A percentile compares a stretch with the other conserved stretches of the same genome.
phyloP scores from a whole-genome alignment of 345 rosid genomes.

The Syzygium grande region DNA sequence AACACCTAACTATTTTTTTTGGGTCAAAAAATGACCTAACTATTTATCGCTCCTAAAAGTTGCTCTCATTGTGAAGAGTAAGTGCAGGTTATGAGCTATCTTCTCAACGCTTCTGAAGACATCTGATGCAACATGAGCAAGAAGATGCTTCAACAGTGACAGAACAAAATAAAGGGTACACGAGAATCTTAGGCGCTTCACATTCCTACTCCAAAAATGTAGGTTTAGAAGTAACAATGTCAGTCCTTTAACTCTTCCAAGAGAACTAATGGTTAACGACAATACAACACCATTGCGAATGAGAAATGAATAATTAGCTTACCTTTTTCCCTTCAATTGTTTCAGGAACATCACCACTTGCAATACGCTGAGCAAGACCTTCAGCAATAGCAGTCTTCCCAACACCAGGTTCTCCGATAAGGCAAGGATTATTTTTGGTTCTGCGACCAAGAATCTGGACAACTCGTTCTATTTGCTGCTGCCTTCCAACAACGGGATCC shows the following conservation, averaged over 20 bases:
- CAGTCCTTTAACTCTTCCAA: neutral
- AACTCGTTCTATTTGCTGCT: conserved; percentile 90
- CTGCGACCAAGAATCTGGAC: conserved; percentile 94
- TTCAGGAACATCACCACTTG: conserved; percentile 94
- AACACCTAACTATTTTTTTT: neutral
- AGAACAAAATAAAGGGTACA: neutral
- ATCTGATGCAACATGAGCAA: neutral
- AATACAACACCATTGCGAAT: neutral
- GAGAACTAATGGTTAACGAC: neutral
- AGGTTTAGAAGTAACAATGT: neutral
- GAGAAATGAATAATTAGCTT: neutral
- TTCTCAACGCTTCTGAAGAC: neutral
- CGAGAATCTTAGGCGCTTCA: neutral
- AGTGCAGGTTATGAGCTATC: neutral
- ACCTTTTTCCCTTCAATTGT: conserved; percentile 98
- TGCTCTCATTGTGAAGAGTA: neutral
- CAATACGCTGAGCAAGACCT: conserved; percentile 96
- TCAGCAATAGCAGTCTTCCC: conserved; percentile 99
- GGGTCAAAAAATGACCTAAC: neutral
- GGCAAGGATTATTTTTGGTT: conserved; percentile 97
- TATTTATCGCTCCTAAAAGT: neutral
- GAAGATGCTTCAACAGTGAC: neutral
- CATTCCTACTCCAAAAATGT: neutral
- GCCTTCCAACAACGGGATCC: conserved; percentile 99
- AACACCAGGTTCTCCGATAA: conserved; percentile 99